Evolutionary conservation across 495 filamentous ascomycete species (phyloP).

Genomic region (Penicillium goetzii): DNA sequence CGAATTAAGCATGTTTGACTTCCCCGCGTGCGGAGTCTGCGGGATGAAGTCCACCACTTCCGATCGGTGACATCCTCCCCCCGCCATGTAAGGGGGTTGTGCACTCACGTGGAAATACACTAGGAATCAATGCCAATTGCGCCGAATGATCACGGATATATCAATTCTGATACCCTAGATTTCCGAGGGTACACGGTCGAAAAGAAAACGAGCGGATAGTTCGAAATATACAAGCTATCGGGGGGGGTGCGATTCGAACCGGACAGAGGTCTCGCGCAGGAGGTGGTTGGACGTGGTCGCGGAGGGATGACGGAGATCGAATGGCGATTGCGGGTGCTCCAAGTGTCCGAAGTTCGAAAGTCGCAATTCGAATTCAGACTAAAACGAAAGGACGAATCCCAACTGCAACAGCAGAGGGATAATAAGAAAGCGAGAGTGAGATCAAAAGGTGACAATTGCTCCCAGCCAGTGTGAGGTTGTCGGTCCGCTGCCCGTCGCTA

Average conservation of each 20-base stretch:
- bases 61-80: background rate
- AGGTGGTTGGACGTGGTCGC: background rate
- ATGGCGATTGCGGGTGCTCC: background rate
- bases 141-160: background rate
- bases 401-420: constrained; percentile 14
- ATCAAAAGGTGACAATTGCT: constrained; percentile 22
- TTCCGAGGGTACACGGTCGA: background rate
- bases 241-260: background rate
- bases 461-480: constrained; percentile 36
- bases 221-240: background rate
- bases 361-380: constrained; percentile 6
- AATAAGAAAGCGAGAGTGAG: constrained; percentile 19
- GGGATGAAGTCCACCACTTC: background rate
- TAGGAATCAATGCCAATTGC: background rate
- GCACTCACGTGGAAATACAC: constrained; percentile 9
- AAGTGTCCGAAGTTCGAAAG: background rate
- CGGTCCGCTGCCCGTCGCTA: constrained; percentile 21
- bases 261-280: background rate
- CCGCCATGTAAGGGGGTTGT: constrained; percentile 5
- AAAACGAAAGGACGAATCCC: constrained; percentile 14
- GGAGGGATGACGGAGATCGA: background rate
- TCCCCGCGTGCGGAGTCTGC: constrained; percentile 8
- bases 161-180: background rate
- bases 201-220: background rate
- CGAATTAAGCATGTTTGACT: background rate